Evolutionary conservation across 176 grass and related monocot genomes (phyloP), one percentile per base, ranked within the genome.

Genomic region (Lolium multiflorum): DNA sequence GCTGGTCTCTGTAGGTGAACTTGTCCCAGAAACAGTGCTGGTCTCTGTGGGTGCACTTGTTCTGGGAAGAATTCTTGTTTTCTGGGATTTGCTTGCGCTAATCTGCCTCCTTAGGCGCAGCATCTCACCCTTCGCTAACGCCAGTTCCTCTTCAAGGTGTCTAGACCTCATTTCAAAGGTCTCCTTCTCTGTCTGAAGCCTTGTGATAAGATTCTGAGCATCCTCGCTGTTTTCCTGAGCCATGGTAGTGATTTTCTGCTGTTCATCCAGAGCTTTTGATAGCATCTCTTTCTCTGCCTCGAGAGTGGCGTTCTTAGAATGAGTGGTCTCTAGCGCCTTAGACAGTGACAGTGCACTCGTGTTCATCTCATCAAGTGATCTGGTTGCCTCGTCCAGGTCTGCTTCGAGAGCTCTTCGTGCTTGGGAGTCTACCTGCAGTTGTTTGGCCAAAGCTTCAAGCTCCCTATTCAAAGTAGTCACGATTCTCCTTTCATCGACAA

Each of bases 321-420:
- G 92, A 62, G 85, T 90, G 55, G 64, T 90, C 82, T 97, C 89
- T 75, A 99, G 83, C 72, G 96, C 91, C 69, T 87, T 71, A 2
- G 97, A 97, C 4, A 99, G 86, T 81, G 93, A 91, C 81, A 97
- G 71, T 14, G 97, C 97, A 81, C 92, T 93, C 63, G 80, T 93
- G 78, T 99, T 99, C 97, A 99, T 99, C 87, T 94, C 85, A 17
- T 94, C 91, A 60, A 99, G 83, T 85, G 97, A 99, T 83, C 79
- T 91, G 37, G 97, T 99, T 68, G 94, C 97, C 89, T 97, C 97
- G 47, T 97, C 89, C 71, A 99, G 67, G 65, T 99, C 97, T 63
- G 89, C 63, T 90, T 99, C 91, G 16, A 99, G 89, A 80, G 72
- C 66, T 91, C 76, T 94, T 52, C 92, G 80, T 89, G 92, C 89